Conservation (phyloP, 2,329 filamentous ascomycete species). For the Aspergillus sp. region DNA sequence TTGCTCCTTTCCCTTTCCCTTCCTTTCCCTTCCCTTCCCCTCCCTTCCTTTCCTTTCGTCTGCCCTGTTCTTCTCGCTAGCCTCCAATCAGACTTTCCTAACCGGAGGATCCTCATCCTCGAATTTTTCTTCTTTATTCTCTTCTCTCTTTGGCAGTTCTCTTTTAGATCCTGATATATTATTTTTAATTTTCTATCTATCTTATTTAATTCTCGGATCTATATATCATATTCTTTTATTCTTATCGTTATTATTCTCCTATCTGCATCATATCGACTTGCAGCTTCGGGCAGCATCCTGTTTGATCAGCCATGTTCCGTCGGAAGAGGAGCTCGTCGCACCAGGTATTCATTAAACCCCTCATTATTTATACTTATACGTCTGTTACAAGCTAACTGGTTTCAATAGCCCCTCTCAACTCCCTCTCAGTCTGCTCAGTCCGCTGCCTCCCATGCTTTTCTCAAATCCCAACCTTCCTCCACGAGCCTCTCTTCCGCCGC, state of each 20-base stretch:
- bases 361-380: too few relatives aligned
- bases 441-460: constrained; percentile 73
- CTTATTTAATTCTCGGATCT: not conserved
- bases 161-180: not conserved
- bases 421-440: constrained; percentile 65
- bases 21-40: not conserved
- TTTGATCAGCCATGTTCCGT: constrained; percentile 30
- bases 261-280: too few relatives aligned
- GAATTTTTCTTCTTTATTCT: constrained; percentile 1
- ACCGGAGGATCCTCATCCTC: not conserved
- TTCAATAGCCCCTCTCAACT: constrained; percentile 52
- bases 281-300: not conserved
- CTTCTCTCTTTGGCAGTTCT: not conserved
- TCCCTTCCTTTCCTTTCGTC: not conserved
- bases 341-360: constrained; percentile 12
- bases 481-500: constrained; percentile 71
- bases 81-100: not conserved
- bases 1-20: not conserved
- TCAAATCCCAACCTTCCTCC: constrained; percentile 56
- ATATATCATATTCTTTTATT: not conserved
- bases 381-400: too few relatives aligned
- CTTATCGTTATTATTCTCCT: not conserved
- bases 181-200: not conserved
- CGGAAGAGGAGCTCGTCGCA: constrained; percentile 37
- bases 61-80: not conserved